phyloP scores from a whole-genome alignment of 1,284 basidiomycete genomes.

The Phellopilus nigrolimitatus region DNA sequence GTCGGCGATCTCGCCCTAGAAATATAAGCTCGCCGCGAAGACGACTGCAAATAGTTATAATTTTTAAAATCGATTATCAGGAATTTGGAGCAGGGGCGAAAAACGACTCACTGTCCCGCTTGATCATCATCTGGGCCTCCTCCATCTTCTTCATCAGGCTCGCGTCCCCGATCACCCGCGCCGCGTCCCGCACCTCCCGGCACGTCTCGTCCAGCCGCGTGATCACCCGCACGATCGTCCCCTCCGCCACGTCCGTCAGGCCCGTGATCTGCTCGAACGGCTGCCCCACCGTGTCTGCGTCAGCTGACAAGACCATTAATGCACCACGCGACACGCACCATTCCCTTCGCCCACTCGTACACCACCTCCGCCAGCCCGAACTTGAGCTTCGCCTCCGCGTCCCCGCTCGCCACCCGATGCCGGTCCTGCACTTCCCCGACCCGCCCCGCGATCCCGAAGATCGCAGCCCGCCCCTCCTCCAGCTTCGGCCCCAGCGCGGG shows the following conservation, averaged over 20 bases:
- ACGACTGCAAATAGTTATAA: constrained; percentile 48
- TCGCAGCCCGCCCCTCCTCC: constrained; percentile 73
- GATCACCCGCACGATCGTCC: constrained; percentile 95
- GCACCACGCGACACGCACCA: constrained; percentile 72
- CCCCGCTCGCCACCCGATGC: constrained; percentile 76
- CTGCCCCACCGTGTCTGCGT: constrained; percentile 36
- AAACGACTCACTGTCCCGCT: constrained; percentile 78
- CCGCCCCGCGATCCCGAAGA: constrained; percentile 79
- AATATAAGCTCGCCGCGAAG: constrained; percentile 83
- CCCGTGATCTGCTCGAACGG: constrained; percentile 93
- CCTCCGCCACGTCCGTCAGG: constrained; percentile 94
- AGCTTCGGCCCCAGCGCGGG: constrained; percentile 77
- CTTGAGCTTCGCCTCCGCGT: constrained; percentile 60
- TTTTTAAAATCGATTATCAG: constrained; percentile 4
- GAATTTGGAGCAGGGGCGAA: neutral
- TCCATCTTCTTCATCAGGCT: constrained; percentile 98
- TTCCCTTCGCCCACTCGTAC: constrained; percentile 98
- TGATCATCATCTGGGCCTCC: constrained; percentile 88
- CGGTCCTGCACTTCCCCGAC: constrained; percentile 76
- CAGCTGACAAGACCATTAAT: neutral
- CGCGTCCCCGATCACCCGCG: constrained; percentile 94
- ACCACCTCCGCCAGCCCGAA: constrained; percentile 93
- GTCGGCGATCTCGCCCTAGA: constrained; percentile 51
- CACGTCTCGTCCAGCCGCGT: constrained; percentile 97
- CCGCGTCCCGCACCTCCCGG: constrained; percentile 94